phyloP scores from a whole-genome alignment of 2,329 filamentous ascomycete genomes.

The Colletotrichum nymphaeae region DNA sequence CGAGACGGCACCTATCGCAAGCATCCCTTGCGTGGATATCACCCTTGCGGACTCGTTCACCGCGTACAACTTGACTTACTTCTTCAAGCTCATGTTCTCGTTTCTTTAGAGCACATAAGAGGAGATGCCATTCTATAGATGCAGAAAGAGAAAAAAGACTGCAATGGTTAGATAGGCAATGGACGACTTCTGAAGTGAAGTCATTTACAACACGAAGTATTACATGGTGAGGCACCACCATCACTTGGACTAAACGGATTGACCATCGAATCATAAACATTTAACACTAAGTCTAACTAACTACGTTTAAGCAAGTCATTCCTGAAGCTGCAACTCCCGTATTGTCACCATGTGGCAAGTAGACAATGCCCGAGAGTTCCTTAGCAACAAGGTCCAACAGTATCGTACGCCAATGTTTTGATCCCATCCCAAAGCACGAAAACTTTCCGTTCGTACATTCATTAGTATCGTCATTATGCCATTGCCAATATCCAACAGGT shows the following conservation, averaged over 20 bases:
- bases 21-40: neutral
- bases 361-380: conserved; percentile 11
- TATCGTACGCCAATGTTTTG: neutral
- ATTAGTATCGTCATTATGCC: conserved; percentile 36
- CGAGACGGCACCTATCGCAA: conserved; percentile 9
- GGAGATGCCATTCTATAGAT: neutral
- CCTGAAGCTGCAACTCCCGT: conserved; percentile 22
- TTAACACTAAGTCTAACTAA: conserved; percentile 34
- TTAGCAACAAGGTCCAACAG: conserved; percentile 1
- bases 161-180: neutral
- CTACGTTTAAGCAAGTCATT: conserved; percentile 24
- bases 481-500: conserved; percentile 30
- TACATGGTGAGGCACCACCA: too few species aligned
- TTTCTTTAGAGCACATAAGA: neutral
- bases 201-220: too few species aligned
- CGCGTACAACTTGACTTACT: neutral
- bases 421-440: conserved; percentile 29
- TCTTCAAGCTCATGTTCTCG: neutral
- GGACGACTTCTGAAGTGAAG: neutral
- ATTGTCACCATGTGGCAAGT: neutral
- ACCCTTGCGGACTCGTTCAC: neutral
- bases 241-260: neutral
- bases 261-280: conserved; percentile 14
- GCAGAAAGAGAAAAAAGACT: neutral
- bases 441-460: conserved; percentile 33